Percentiles rank a stretch among this genome's conserved stretches.
Conservation (phyloP, 2,329 filamentous ascomycete species). For the Trichoderma sp. region DNA sequence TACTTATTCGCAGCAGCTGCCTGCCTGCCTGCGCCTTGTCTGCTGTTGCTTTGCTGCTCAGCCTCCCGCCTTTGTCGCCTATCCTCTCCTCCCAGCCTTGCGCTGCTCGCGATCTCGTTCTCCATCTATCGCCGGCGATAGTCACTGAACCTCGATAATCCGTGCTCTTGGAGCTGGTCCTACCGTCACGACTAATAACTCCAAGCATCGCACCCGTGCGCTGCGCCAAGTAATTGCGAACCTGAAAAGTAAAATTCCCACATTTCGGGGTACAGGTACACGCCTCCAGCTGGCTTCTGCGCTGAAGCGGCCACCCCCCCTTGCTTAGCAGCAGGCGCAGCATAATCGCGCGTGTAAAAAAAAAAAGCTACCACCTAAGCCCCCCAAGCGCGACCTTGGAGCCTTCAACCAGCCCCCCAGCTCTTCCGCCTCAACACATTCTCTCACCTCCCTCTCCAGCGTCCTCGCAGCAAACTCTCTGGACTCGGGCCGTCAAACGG, state of each 20-base stretch:
- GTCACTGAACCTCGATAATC: neutral
- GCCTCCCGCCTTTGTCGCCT: neutral
- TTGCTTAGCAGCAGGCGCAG: constrained; percentile 31
- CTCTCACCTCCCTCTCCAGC: constrained; percentile 23
- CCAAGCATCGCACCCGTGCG: neutral
- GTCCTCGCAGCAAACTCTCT: constrained; percentile 18
- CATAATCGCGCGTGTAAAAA: constrained; percentile 36
- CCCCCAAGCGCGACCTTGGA: constrained; percentile 33
- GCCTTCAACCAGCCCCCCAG: constrained; percentile 30
- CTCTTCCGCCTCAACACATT: constrained; percentile 30
- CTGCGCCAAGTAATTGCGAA: constrained; percentile 18
- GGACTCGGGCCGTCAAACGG: constrained; percentile 24
- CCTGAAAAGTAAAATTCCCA: constrained; percentile 1
- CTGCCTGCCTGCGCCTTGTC: neutral
- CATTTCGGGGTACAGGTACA: constrained; percentile 20
- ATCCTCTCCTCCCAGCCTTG: neutral
- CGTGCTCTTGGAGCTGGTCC: neutral
- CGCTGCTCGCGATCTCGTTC: neutral
- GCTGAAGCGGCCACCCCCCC: constrained; percentile 27
- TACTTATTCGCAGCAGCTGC: neutral
- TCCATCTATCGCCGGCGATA: constrained; percentile 24
- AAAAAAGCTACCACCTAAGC: constrained; percentile 31
- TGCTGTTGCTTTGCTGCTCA: neutral
- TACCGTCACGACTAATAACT: neutral
- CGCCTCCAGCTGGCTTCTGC: constrained; percentile 26